A percentile compares a stretch with the other conserved stretches of the same genome.
Evolutionary conservation across 2,329 filamentous ascomycete species (phyloP).

Genomic region (Aspergillus costaricaensis): DNA sequence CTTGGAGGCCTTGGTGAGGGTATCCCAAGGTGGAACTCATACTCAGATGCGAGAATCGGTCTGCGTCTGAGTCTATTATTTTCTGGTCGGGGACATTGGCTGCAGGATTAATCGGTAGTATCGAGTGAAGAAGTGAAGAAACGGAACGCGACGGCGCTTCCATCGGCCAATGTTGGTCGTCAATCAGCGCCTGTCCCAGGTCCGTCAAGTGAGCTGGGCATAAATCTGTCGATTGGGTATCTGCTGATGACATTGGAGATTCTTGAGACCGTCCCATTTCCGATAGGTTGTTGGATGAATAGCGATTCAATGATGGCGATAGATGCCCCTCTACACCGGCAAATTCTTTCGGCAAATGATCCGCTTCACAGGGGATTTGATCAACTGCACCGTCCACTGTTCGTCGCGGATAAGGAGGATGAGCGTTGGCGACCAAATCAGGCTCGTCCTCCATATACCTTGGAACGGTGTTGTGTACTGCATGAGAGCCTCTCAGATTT

Average conservation of each 20-base stretch:
- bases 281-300: conserved; percentile 11
- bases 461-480: background rate
- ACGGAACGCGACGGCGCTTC: conserved; percentile 17
- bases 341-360: conserved; percentile 23
- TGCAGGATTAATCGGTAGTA: conserved; percentile 38
- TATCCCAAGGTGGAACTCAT: conserved; percentile 17
- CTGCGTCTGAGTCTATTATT: conserved; percentile 1
- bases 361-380: conserved; percentile 11
- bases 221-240: conserved; percentile 19
- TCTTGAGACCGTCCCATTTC: conserved; percentile 15
- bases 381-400: conserved; percentile 6
- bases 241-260: conserved; percentile 17
- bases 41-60: conserved; percentile 15
- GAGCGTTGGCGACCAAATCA: conserved; percentile 22
- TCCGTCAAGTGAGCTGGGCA: conserved; percentile 13
- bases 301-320: conserved; percentile 16
- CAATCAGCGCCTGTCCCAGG: conserved; percentile 18
- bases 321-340: conserved; percentile 27
- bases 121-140: conserved; percentile 32
- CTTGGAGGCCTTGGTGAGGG: conserved; percentile 10
- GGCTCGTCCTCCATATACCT: conserved; percentile 18
- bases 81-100: conserved; percentile 12
- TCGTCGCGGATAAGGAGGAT: conserved; percentile 16
- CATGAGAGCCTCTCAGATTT: background rate
- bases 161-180: conserved; percentile 16